Conservation (phyloP, 768 basidiomycete species). For the Boletus barrowsii region DNA sequence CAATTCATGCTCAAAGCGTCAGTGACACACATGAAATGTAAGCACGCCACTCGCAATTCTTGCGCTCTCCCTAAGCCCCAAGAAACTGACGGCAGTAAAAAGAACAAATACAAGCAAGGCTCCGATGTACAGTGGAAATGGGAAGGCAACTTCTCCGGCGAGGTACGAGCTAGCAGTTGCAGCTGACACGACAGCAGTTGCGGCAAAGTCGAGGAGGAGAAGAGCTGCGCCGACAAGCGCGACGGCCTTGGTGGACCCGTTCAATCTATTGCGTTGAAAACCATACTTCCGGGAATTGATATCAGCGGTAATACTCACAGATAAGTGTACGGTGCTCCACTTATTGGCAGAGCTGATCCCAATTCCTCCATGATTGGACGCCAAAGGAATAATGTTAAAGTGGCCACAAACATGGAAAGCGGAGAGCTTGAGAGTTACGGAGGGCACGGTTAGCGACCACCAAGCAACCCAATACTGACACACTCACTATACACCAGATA, state of each 20-base stretch:
- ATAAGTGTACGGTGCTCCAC: conserved; percentile 70
- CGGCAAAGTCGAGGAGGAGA: conserved; percentile 67
- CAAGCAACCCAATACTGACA: neutral
- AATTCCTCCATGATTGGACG: conserved; percentile 74
- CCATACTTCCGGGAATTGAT: neutral
- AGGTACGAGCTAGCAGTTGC: conserved; percentile 70
- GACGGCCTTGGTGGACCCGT: conserved; percentile 59
- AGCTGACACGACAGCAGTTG: conserved; percentile 69
- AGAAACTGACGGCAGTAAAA: conserved; percentile 53
- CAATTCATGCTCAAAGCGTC: neutral
- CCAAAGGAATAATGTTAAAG: conserved; percentile 64
- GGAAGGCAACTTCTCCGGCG: conserved; percentile 56
- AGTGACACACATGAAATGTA: conserved; percentile 50
- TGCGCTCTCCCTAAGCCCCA: conserved; percentile 61
- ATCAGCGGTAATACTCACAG: conserved; percentile 38
- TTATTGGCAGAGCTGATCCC: conserved; percentile 63
- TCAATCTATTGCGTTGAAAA: conserved; percentile 41
- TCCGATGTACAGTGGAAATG: conserved; percentile 53
- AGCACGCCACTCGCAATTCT: conserved; percentile 57
- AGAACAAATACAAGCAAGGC: conserved; percentile 52
- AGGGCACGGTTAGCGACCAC: neutral
- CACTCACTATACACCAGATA: conserved; percentile 61
- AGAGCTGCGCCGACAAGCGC: conserved; percentile 65
- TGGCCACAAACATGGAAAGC: conserved; percentile 62
- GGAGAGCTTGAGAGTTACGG: conserved; percentile 49